Evolutionary conservation across 805 yeast species (phyloP).

Genomic region (Saturnispora serradocipensis): DNA sequence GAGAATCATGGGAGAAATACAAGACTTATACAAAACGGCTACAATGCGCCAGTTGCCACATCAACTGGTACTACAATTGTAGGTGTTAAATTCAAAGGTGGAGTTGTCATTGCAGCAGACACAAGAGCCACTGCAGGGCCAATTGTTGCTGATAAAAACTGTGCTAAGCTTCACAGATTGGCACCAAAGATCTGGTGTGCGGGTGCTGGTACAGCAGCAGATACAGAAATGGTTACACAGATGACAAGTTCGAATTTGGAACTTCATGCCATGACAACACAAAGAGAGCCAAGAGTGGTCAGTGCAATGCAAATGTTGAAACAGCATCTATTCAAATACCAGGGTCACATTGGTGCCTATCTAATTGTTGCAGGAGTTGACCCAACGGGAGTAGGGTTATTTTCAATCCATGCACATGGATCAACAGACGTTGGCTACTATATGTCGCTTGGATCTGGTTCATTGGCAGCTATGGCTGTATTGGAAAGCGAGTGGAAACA

Average conservation of each 20-base stretch:
- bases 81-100: slow-evolving; percentile 86
- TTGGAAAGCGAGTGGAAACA: slow-evolving; percentile 82
- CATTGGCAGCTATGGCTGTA: slow-evolving; percentile 97
- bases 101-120: slow-evolving; percentile 97
- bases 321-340: slow-evolving; percentile 93
- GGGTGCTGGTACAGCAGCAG: slow-evolving; percentile 99
- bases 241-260: slow-evolving; percentile 85
- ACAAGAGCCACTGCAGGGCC: slow-evolving; percentile 96
- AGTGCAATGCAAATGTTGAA: slow-evolving; percentile 88
- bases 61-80: slow-evolving; percentile 99
- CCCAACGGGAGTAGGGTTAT: slow-evolving; percentile 90
- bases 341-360: slow-evolving; percentile 96
- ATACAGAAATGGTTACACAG: slow-evolving; percentile 96
- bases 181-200: slow-evolving; percentile 98
- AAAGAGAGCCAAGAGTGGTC: slow-evolving; percentile 86
- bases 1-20: slow-evolving; percentile 90
- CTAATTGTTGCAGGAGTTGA: slow-evolving; percentile 97
- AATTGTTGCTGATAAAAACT: slow-evolving; percentile 96
- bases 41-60: slow-evolving; percentile 76
- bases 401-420: slow-evolving; percentile 95
- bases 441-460: slow-evolving; percentile 91
- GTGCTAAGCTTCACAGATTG: slow-evolving; percentile 86
- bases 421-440: slow-evolving; percentile 94
- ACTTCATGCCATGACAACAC: slow-evolving; percentile 69
- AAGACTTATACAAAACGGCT: slow-evolving; percentile 57